These are phyloP conservation scores for Tetrapisispora pingtungensis DNA, from an alignment of 805 yeast genomes.

Conservation along the genomic window DNA sequence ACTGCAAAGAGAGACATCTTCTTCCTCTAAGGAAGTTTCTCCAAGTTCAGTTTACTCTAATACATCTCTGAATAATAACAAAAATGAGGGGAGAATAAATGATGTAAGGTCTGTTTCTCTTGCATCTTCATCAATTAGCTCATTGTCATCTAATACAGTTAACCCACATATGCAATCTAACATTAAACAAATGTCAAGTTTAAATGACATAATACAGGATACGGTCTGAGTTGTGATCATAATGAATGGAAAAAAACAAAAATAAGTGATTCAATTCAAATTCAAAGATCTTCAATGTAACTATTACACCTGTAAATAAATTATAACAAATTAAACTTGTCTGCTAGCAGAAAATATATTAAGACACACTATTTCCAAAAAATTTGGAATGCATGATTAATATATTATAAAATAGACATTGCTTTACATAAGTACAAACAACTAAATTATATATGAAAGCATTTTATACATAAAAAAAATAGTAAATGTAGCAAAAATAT, in stretches of 20 bases:
- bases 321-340: neutral
- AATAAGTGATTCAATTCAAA: neutral
- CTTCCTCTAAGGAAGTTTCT: constrained; percentile 13
- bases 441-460: neutral
- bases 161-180: constrained; percentile 1
- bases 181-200: constrained; percentile 11
- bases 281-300: neutral
- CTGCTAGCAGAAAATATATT: neutral
- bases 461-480: neutral
- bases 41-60: constrained; percentile 12
- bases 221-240: constrained; percentile 3
- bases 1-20: constrained; percentile 1
- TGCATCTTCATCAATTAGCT: neutral
- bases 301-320: neutral
- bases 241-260: neutral
- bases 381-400: neutral
- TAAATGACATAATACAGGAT: constrained; percentile 15
- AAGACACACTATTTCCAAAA: no score
- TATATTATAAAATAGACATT: neutral
- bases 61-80: neutral
- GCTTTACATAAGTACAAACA: neutral
- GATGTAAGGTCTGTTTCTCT: constrained; percentile 1
- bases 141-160: neutral
- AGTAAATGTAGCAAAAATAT: neutral
- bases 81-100: neutral